Evolutionary conservation across 2,329 filamentous ascomycete genomes (phyloP).

Genomic region (Claviceps sp.): DNA sequence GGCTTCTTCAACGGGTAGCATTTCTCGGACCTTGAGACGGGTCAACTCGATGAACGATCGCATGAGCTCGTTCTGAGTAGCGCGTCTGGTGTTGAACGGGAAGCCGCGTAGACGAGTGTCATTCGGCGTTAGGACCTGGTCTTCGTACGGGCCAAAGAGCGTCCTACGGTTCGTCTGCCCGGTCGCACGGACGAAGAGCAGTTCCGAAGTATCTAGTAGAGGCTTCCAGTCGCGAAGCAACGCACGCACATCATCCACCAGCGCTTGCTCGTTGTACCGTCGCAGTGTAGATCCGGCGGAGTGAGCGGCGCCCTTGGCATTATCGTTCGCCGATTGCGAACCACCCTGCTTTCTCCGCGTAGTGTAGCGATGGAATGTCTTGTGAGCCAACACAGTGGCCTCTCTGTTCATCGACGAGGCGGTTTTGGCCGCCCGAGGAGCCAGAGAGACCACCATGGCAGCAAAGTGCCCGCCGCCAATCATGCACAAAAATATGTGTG

Average conservation of each 20-base stretch:
- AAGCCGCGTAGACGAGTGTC: constrained; percentile 76
- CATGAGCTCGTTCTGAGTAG: constrained; percentile 91
- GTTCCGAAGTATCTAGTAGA: constrained; percentile 69
- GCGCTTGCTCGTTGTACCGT: constrained; percentile 84
- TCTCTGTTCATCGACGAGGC: constrained; percentile 62
- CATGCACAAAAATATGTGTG: constrained; percentile 95
- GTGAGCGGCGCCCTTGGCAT: constrained; percentile 84
- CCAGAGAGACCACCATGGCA: constrained; percentile 83
- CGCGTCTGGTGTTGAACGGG: constrained; percentile 81
- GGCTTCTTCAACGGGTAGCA: constrained; percentile 51
- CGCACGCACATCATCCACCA: constrained; percentile 76
- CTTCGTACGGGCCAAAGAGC: constrained; percentile 83
- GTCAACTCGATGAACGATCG: constrained; percentile 89
- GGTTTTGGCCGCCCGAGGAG: constrained; percentile 63
- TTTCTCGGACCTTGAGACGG: constrained; percentile 68
- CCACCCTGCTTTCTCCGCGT: constrained; percentile 94
- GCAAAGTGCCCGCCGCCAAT: constrained; percentile 96
- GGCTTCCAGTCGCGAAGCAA: constrained; percentile 74
- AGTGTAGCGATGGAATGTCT: constrained; percentile 96
- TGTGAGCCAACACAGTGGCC: constrained; percentile 81
- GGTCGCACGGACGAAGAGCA: constrained; percentile 81
- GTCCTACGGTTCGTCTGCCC: constrained; percentile 77
- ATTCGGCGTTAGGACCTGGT: constrained; percentile 65
- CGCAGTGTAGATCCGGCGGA: constrained; percentile 83
- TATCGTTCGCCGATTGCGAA: constrained; percentile 85